phyloP scores from a whole-genome alignment of 2,329 filamentous ascomycete genomes.

The Cercospora berteroae region DNA sequence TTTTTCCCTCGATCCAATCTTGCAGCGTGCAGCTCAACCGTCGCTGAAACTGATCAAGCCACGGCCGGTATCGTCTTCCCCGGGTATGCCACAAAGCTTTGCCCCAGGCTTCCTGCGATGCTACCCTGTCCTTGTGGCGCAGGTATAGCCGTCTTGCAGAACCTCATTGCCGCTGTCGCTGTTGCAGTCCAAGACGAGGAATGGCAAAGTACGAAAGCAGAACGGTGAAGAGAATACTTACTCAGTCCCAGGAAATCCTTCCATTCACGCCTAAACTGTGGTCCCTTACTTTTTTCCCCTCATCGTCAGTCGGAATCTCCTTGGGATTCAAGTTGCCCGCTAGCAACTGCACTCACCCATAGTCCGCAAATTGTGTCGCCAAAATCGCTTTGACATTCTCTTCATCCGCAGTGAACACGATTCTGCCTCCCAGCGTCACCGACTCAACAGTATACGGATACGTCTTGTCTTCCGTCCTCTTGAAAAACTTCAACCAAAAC shows the following conservation, averaged over 20 bases:
- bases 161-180: background rate
- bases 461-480: conserved; percentile 31
- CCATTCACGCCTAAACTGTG: conserved; percentile 72
- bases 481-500: conserved; percentile 59
- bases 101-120: background rate
- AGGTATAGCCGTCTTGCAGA: background rate
- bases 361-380: conserved; percentile 82
- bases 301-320: background rate
- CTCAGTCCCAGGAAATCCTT: conserved; percentile 70
- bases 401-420: conserved; percentile 74
- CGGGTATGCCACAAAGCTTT: background rate
- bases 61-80: background rate
- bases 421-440: conserved; percentile 55
- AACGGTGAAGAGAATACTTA: conserved; percentile 55
- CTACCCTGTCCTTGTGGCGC: background rate
- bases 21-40: background rate
- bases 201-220: background rate
- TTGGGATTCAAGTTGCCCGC: background rate
- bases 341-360: conserved; percentile 49
- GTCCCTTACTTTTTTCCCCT: conserved; percentile 57
- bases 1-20: background rate
- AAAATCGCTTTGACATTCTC: conserved; percentile 90
- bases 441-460: conserved; percentile 60
- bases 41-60: background rate
- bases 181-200: background rate